These are phyloP conservation scores for Leavenworthia alabamica DNA, from an alignment of 345 rosid genomes.

Conservation along the genomic window DNA sequence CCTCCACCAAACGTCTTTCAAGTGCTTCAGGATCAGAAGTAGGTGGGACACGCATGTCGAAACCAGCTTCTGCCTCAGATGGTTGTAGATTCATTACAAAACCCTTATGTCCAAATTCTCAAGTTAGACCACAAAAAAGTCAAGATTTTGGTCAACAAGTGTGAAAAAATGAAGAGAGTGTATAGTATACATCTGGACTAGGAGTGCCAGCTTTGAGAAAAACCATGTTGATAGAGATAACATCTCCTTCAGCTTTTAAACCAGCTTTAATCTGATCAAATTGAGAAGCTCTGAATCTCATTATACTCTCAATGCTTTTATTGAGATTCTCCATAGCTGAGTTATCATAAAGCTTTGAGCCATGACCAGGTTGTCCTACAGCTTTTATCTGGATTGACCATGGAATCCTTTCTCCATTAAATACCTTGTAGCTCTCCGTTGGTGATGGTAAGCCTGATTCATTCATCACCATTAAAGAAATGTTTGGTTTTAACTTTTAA, in stretches of 20 bases:
- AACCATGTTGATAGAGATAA: slow-evolving; percentile 68
- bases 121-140: background rate
- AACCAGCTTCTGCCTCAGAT: slow-evolving; percentile 26
- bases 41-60: slow-evolving; percentile 28
- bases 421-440: slow-evolving; percentile 48
- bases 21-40: slow-evolving; percentile 38
- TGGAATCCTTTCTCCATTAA: slow-evolving; percentile 63
- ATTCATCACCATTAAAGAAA: background rate
- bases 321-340: slow-evolving; percentile 75
- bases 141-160: background rate
- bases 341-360: slow-evolving; percentile 75
- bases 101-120: slow-evolving; percentile 4
- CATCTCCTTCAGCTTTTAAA: slow-evolving; percentile 65
- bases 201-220: slow-evolving; percentile 83
- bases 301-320: slow-evolving; percentile 63
- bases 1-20: slow-evolving; percentile 71
- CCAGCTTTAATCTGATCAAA: slow-evolving; percentile 71
- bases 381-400: slow-evolving; percentile 81
- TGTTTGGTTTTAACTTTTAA: no score
- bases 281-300: slow-evolving; percentile 81
- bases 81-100: slow-evolving; percentile 28
- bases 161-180: background rate
- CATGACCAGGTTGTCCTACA: slow-evolving; percentile 79
- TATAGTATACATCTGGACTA: slow-evolving; percentile 50
- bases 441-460: slow-evolving; percentile 61